These are phyloP conservation scores for Lichina pygmaea DNA, from an alignment of 495 filamentous ascomycete species.

Conservation along the genomic window DNA sequence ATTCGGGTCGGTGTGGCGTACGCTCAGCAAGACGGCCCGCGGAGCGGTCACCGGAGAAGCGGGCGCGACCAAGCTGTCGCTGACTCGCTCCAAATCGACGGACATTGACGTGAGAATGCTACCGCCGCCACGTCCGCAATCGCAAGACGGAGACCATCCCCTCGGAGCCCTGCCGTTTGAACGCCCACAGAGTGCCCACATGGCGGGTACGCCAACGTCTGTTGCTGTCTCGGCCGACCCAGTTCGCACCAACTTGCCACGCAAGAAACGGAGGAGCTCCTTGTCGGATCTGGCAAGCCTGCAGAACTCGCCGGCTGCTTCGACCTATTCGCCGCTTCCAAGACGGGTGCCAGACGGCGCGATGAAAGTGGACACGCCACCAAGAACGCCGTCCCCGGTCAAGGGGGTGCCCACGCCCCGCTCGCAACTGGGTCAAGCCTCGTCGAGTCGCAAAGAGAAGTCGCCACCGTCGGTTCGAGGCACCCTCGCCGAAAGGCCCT, in stretches of 20 bases:
- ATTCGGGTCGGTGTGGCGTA: conserved; percentile 60
- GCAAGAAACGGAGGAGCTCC: conserved; percentile 71
- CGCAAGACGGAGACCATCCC: conserved; percentile 21
- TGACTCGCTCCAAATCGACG: conserved; percentile 57
- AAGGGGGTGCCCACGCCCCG: conserved; percentile 15
- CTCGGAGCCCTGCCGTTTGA: conserved; percentile 27
- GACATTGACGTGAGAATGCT: conserved; percentile 32
- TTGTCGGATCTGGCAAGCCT: conserved; percentile 57
- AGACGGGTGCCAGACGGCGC: neutral
- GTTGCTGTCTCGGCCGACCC: conserved; percentile 15
- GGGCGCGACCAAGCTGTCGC: conserved; percentile 32
- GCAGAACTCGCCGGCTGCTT: neutral
- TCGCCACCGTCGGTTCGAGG: conserved; percentile 6
- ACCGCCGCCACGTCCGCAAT: conserved; percentile 11
- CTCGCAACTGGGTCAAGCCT: conserved; percentile 16
- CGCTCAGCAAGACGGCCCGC: conserved; percentile 53
- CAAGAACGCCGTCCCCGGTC: conserved; percentile 9
- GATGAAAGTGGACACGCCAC: conserved; percentile 2
- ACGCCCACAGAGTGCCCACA: conserved; percentile 20
- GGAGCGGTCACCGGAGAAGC: conserved; percentile 22
- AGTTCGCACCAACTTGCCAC: neutral
- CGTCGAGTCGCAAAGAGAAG: conserved; percentile 32
- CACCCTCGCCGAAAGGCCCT: conserved; percentile 12
- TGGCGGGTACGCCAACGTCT: conserved; percentile 13
- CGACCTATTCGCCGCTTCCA: neutral